Evolutionary conservation across 257 asterid genomes (phyloP), one percentile per base, ranked within the genome.

Genomic region (Forsythia viridissima): DNA sequence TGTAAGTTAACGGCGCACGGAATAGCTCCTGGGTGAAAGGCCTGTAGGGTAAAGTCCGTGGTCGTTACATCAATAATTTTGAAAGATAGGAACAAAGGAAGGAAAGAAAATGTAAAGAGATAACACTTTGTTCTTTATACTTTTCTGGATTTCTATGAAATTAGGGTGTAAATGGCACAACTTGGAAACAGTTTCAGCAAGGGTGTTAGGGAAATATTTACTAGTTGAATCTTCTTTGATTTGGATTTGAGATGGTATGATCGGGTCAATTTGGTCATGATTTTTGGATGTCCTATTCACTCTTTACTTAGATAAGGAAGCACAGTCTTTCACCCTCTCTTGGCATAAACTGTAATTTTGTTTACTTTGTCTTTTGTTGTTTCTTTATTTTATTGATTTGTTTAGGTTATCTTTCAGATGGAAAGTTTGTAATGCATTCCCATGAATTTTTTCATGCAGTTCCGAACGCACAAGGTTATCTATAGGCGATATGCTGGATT

Each of bases 401-500:
- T 4, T 52, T 79, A 6, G 24, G 34, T 7, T 7, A 20, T 66
- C 73, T 34, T 30, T 38, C 0, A 36, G 40, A 42, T 55, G 30
- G 73, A 41, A 41, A 8, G 36, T 20, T 69, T 63, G 57, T 81
- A 70, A 74, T 81, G 40, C 70, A 38, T 69, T 46, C 8, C 24
- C 51, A 34, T 39, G 59, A 74, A 18, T 39, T 52, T 76, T 67
- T 68, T 43, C 24, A 37, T 80, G 89, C 93, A 95, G 99, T 95
- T 95, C 81, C 93, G 99, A 4, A 93, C 97, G 44, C 97, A 93
- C 96, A 95, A 95, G 84, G 88, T 95, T 71, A 95, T 95, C 84
- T 95, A 95, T 90, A 85, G 99, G 89, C 84, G 98, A 87, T 96
- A 96, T 83, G 98, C 98, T 57, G 99, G 99, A 76, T 75, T 96